phyloP scores from a whole-genome alignment of 371 early-diverging fungal genomes.

The Mucor saturninus region DNA sequence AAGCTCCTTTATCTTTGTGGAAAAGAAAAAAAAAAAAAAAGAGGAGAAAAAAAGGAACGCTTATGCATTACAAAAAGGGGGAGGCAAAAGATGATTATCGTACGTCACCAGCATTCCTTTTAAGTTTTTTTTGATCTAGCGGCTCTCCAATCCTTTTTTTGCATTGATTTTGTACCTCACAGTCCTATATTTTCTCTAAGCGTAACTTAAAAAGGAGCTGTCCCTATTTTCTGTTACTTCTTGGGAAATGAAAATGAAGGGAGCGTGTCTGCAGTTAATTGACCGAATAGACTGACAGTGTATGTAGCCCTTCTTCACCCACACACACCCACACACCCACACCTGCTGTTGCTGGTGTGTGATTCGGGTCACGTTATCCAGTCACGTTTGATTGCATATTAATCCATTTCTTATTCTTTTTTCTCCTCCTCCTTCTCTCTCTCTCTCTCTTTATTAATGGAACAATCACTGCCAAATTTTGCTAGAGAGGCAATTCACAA shows the following conservation, averaged over 20 bases:
- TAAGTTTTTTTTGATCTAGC: no score
- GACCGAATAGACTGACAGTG: no score
- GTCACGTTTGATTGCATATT: neutral
- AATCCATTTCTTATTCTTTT: conserved; percentile 4
- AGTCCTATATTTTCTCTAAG: no score
- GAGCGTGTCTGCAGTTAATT: no score
- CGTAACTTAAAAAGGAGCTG: no score
- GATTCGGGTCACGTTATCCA: neutral
- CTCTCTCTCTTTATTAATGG: conserved; percentile 21
- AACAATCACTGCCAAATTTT: conserved; percentile 32
- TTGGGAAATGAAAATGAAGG: no score
- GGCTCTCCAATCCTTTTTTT: no score
- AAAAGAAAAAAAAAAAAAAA: neutral
- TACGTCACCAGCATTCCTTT: no score
- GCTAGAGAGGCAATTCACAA: conserved; percentile 32
- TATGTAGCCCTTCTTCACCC: no score
- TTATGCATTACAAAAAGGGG: neutral
- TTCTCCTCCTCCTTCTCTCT: conserved; percentile 2
- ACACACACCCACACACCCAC: no score
- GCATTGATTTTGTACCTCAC: no score
- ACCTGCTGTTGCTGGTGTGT: neutral
- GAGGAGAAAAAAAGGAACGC: conserved; percentile 4
- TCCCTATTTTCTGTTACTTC: no score
- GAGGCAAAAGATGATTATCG: neutral
- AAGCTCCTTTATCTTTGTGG: neutral